phyloP scores from a whole-genome alignment of 495 filamentous ascomycete genomes.

The Trichoderma orchidacearum region DNA sequence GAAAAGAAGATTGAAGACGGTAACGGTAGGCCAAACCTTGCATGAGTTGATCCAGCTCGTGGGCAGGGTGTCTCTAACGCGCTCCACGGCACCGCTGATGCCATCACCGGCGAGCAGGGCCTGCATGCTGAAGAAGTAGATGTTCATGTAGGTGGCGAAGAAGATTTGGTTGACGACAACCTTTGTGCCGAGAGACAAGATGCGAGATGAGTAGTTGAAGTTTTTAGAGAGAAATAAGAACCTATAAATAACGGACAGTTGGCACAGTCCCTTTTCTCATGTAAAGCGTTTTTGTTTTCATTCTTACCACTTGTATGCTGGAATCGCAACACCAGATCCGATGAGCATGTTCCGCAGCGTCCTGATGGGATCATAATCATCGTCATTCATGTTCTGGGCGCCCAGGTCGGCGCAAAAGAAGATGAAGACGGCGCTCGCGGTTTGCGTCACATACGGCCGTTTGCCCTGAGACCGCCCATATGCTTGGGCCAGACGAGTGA shows the following conservation, averaged over 20 bases:
- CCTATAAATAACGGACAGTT: slow-evolving; percentile 26
- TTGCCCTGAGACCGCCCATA: slow-evolving; percentile 58
- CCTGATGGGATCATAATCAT: slow-evolving; percentile 53
- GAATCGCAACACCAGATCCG: slow-evolving; percentile 57
- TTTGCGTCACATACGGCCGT: slow-evolving; percentile 64
- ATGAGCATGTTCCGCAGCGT: slow-evolving; percentile 62
- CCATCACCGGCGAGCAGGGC: slow-evolving; percentile 44
- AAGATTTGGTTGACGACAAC: slow-evolving; percentile 67
- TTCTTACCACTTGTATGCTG: slow-evolving; percentile 63
- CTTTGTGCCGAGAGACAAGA: slow-evolving; percentile 57
- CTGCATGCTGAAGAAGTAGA: slow-evolving; percentile 86
- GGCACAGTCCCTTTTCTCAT: no score
- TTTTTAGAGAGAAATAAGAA: slow-evolving; percentile 66
- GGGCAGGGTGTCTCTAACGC: slow-evolving; percentile 63
- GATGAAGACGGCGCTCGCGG: slow-evolving; percentile 60
- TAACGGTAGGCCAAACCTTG: slow-evolving; percentile 86
- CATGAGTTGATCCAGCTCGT: slow-evolving; percentile 61
- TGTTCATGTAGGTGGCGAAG: slow-evolving; percentile 83
- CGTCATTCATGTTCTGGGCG: slow-evolving; percentile 49
- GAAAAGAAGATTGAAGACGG: slow-evolving; percentile 76
- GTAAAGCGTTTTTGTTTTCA: no score
- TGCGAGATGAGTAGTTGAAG: slow-evolving; percentile 68
- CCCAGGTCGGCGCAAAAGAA: slow-evolving; percentile 70
- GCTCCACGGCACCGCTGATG: slow-evolving; percentile 47
- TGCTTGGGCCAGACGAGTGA: slow-evolving; percentile 48